Evolutionary conservation across 2,329 filamentous ascomycete genomes (phyloP).

Genomic region (Aspergillus phoenicis): DNA sequence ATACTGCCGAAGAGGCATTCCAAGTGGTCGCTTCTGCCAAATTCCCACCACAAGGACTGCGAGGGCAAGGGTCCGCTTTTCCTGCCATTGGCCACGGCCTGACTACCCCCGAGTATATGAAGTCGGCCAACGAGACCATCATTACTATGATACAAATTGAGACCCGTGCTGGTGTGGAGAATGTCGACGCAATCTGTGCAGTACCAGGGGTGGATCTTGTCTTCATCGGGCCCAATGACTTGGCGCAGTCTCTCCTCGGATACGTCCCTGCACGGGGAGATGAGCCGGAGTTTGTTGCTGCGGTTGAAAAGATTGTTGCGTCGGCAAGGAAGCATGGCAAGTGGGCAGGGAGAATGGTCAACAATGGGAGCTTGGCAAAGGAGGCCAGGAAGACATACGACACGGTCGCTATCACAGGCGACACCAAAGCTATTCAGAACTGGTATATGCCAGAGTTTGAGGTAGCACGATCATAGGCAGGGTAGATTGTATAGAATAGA

Average conservation of each 20-base stretch:
- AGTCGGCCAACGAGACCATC: constrained; percentile 36
- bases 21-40: constrained; percentile 20
- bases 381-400: constrained; percentile 44
- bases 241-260: constrained; percentile 57
- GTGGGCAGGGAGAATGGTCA: constrained; percentile 60
- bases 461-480: constrained; percentile 39
- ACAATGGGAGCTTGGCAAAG: constrained; percentile 49
- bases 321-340: constrained; percentile 65
- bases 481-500: not conserved
- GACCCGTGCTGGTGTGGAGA: constrained; percentile 41
- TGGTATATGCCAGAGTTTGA: constrained; percentile 51
- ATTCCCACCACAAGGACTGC: constrained; percentile 31
- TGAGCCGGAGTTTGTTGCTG: constrained; percentile 60
- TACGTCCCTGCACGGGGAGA: constrained; percentile 58
- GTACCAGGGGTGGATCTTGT: constrained; percentile 36
- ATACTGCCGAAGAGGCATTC: constrained; percentile 24
- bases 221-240: not conserved
- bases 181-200: constrained; percentile 42
- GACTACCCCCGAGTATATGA: constrained; percentile 34
- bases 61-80: constrained; percentile 32
- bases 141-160: constrained; percentile 44
- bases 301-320: constrained; percentile 60
- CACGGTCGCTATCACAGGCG: constrained; percentile 50
- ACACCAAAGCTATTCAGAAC: constrained; percentile 54
- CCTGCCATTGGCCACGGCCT: constrained; percentile 35